phyloP scores from a whole-genome alignment of 1,284 basidiomycete species.

The Acaromyces ingoldii region DNA sequence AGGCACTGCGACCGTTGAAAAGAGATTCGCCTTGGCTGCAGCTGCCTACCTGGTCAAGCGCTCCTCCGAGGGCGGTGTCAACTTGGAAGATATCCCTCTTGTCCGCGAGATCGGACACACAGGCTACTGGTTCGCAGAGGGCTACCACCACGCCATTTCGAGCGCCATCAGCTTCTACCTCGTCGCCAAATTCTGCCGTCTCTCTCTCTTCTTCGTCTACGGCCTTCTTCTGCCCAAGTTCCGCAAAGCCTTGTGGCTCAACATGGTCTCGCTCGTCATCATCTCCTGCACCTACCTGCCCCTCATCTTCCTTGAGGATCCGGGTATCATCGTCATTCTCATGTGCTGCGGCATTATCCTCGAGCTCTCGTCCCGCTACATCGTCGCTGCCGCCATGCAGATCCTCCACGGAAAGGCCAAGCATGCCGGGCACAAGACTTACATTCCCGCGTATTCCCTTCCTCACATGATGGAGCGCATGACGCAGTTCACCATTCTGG shows the following conservation, averaged over 20 bases:
- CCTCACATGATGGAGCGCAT: slow-evolving; percentile 15
- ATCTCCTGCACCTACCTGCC: slow-evolving; percentile 40
- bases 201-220: slow-evolving; percentile 37
- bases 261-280: slow-evolving; percentile 22
- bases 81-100: slow-evolving; percentile 8
- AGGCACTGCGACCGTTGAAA: background rate
- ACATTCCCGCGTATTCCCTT: slow-evolving; percentile 18
- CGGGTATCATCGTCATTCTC: slow-evolving; percentile 24
- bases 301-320: slow-evolving; percentile 19
- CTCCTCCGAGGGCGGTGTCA: slow-evolving; percentile 1
- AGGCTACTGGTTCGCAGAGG: slow-evolving; percentile 32
- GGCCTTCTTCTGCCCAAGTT: slow-evolving; percentile 42
- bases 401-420: slow-evolving; percentile 25
- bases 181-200: slow-evolving; percentile 32
- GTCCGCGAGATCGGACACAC: slow-evolving; percentile 14
- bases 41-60: no score
- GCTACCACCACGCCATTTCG: slow-evolving; percentile 26
- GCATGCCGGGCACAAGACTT: slow-evolving; percentile 26
- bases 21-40: no score
- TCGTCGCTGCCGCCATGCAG: slow-evolving; percentile 25
- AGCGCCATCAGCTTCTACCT: slow-evolving; percentile 42
- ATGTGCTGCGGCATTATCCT: slow-evolving; percentile 28
- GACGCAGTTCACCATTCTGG: slow-evolving; percentile 39
- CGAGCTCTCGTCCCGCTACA: slow-evolving; percentile 29
- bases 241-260: slow-evolving; percentile 35